Percentiles rank a stretch among this genome's conserved stretches.
These are phyloP conservation scores for Myxozyma sirexii DNA, from an alignment of 805 yeast genomes.

Conservation along the genomic window DNA sequence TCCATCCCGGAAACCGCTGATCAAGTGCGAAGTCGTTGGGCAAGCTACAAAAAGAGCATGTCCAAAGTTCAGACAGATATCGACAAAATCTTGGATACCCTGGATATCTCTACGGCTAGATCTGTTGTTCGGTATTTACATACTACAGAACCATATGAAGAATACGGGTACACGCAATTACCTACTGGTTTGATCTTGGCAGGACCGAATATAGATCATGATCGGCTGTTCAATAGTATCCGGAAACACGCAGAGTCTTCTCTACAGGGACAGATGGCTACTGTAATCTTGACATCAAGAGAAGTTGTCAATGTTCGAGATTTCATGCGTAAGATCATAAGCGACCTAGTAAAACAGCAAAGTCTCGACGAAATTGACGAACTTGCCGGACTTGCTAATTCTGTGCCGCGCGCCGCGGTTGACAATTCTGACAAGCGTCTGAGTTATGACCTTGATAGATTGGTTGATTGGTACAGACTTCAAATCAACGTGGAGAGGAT, in stretches of 20 bases:
- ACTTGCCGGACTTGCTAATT: not conserved
- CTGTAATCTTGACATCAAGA: constrained; percentile 42
- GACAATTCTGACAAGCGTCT: constrained; percentile 41
- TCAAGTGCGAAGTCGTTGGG: constrained; percentile 19
- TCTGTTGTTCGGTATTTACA: constrained; percentile 3
- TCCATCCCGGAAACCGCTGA: constrained; percentile 12
- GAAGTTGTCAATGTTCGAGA: constrained; percentile 44
- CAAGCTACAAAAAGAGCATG: constrained; percentile 2
- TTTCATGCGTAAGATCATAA: constrained; percentile 42
- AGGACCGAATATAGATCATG: constrained; percentile 43
- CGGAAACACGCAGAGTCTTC: constrained; percentile 10
- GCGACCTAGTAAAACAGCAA: constrained; percentile 38
- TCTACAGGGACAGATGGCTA: constrained; percentile 4
- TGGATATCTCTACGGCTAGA: constrained; percentile 3
- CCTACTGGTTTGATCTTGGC: constrained; percentile 41
- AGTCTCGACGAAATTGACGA: constrained; percentile 24
- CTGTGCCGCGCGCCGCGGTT: not conserved
- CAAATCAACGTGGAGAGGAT: constrained; percentile 28
- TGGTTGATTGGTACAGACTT: constrained; percentile 41
- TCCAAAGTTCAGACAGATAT: not conserved
- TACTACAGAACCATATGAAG: constrained; percentile 1
- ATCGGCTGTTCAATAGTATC: constrained; percentile 39
- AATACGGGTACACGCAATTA: constrained; percentile 28
- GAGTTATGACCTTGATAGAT: constrained; percentile 44
- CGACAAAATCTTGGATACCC: not conserved